Conservation (phyloP, 2,329 filamentous ascomycete species). For the Fusarium sp. region DNA sequence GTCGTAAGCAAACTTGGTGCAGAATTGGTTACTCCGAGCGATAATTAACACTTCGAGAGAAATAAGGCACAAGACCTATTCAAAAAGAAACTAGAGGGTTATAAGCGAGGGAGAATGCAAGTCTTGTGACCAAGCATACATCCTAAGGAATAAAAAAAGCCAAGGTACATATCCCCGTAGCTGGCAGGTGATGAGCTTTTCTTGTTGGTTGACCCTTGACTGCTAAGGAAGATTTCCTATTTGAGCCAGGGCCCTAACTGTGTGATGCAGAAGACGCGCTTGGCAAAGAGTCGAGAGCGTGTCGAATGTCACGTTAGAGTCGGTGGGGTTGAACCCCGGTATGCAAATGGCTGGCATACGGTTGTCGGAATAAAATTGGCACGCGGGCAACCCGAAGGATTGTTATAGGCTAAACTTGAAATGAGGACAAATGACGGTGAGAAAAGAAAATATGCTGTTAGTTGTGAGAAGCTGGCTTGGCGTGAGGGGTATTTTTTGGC, state of each 20-base stretch:
- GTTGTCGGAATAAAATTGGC: too few relatives aligned
- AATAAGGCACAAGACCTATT: too few relatives aligned
- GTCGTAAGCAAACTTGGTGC: rapidly evolving
- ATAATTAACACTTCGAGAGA: too few relatives aligned
- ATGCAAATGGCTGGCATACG: too few relatives aligned
- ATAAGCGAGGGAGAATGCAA: too few relatives aligned
- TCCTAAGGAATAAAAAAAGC: too few relatives aligned
- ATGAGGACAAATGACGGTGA: not conserved
- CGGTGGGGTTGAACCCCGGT: too few relatives aligned
- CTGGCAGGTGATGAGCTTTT: not conserved
- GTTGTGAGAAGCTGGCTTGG: not conserved
- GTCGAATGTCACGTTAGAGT: not conserved
- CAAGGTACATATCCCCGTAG: not conserved
- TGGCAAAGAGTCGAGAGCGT: not conserved
- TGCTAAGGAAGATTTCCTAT: rapidly evolving
- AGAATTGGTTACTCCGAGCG: not conserved
- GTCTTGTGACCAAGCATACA: too few relatives aligned
- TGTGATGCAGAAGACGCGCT: not conserved
- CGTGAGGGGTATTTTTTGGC: not conserved
- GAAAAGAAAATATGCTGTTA: rapidly evolving
- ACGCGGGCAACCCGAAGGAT: too few relatives aligned
- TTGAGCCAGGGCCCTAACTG: not conserved
- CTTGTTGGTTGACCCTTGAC: not conserved
- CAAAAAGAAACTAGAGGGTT: too few relatives aligned
- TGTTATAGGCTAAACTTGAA: not conserved